Percentiles rank a stretch among this genome's conserved stretches.
phyloP scores from a whole-genome alignment of 805 yeast species.

The Spathaspora arborariae region DNA sequence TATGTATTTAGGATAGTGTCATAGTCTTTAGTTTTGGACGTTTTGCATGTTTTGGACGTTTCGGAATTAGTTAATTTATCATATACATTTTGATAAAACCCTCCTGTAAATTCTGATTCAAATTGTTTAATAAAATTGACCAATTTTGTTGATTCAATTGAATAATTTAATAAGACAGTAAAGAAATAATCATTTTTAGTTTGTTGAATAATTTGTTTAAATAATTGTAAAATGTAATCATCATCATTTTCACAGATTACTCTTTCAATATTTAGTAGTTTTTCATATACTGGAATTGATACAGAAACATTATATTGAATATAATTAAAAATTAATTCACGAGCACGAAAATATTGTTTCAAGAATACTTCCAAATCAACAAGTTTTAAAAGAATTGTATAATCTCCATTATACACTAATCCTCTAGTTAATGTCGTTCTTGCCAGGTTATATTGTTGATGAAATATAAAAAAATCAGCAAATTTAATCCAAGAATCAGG shows the following conservation, averaged over 20 bases:
- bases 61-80: background rate
- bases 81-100: conserved; percentile 1
- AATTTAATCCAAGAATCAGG: conserved; percentile 49
- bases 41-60: background rate
- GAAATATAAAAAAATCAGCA: conserved; percentile 37
- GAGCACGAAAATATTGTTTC: conserved; percentile 36
- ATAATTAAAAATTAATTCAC: conserved; percentile 27
- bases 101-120: conserved; percentile 10
- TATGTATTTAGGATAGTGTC: conserved; percentile 9
- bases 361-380: conserved; percentile 41
- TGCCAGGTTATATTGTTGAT: conserved; percentile 30
- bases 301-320: conserved; percentile 18
- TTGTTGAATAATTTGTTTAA: conserved; percentile 24
- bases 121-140: conserved; percentile 21
- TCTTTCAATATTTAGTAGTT: conserved; percentile 41
- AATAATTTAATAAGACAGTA: conserved; percentile 25
- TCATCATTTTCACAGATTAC: conserved; percentile 22
- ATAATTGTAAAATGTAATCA: conserved; percentile 22
- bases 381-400: conserved; percentile 35
- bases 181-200: conserved; percentile 35
- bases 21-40: background rate
- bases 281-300: conserved; percentile 35
- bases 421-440: conserved; percentile 37
- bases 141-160: conserved; percentile 15
- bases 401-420: conserved; percentile 20